phyloP scores from a whole-genome alignment of 2,329 filamentous ascomycete genomes.

The Penicillium sp. region DNA sequence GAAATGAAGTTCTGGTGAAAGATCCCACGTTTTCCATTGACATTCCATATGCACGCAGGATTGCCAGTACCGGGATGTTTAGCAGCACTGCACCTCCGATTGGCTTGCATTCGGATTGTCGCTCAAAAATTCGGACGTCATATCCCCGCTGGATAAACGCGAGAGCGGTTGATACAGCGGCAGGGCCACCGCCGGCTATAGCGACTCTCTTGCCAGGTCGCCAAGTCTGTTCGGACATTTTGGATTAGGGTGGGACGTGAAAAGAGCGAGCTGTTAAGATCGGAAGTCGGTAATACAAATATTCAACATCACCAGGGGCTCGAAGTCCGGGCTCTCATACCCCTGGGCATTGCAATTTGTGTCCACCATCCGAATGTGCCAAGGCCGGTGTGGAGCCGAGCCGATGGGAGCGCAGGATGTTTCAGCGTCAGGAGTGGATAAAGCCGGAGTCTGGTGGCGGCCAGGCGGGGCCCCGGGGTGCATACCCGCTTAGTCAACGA shows the following conservation, averaged over 20 bases:
- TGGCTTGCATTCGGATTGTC: conserved; percentile 11
- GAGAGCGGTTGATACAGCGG: conserved; percentile 7
- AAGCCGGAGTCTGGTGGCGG: no score
- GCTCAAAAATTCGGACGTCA: conserved; percentile 12
- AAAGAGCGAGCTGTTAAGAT: background rate
- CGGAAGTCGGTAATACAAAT: background rate
- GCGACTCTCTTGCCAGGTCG: conserved; percentile 13
- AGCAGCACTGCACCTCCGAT: conserved; percentile 13
- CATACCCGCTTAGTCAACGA: no score
- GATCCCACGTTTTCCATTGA: conserved; percentile 11
- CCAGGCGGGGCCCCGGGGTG: no score
- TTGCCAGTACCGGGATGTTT: conserved; percentile 11
- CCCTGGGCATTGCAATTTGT: no score
- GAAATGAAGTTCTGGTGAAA: conserved; percentile 14
- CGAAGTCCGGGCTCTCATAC: background rate
- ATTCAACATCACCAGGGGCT: background rate
- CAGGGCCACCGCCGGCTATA: conserved; percentile 14
- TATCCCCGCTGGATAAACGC: conserved; percentile 13
- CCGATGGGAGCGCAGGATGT: background rate
- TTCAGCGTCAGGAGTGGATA: background rate
- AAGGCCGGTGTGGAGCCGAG: background rate
- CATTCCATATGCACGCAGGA: conserved; percentile 12
- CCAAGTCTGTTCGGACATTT: conserved; percentile 1
- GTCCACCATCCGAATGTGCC: no score
- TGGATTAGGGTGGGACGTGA: background rate